These are phyloP conservation scores for Entomortierella beljakovae DNA, from an alignment of 192 early-diverging fungal species.

Conservation along the genomic window DNA sequence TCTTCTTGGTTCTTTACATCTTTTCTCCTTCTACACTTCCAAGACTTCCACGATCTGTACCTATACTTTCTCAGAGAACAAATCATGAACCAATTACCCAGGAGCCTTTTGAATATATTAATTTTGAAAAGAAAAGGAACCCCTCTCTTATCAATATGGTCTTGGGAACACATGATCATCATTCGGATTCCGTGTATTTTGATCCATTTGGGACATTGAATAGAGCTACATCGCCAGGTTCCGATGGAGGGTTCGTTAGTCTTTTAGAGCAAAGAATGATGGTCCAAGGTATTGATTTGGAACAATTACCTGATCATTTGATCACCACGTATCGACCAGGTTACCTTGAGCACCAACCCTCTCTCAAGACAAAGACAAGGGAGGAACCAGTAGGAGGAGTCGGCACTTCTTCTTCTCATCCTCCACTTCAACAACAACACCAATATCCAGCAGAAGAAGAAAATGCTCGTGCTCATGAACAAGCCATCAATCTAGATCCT, in stretches of 20 bases:
- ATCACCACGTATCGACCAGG: slow-evolving; percentile 41
- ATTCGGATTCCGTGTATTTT: too few relatives aligned
- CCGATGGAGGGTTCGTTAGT: background rate
- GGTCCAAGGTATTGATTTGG: slow-evolving; percentile 16
- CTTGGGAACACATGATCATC: background rate
- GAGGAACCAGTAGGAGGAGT: too few relatives aligned
- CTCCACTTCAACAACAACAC: background rate
- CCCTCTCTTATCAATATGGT: background rate
- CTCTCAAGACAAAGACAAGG: background rate
- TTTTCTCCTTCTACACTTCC: slow-evolving; percentile 41
- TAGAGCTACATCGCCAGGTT: slow-evolving; percentile 1
- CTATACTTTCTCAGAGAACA: background rate
- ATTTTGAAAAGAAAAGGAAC: background rate
- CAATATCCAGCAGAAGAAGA: background rate
- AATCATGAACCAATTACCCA: background rate
- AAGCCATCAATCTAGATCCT: slow-evolving; percentile 8
- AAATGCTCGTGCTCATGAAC: background rate
- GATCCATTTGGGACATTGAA: too few relatives aligned
- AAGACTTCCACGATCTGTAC: slow-evolving; percentile 13
- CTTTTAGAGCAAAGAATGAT: slow-evolving; percentile 25
- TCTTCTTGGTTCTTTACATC: slow-evolving; percentile 36
- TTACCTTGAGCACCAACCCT: slow-evolving; percentile 1
- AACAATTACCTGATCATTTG: slow-evolving; percentile 21
- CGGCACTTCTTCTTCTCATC: too few relatives aligned
- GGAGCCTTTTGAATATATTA: slow-evolving; percentile 16